These are phyloP conservation scores for Solanum rostratum DNA, from an alignment of 257 asterid genomes.

Conservation along the genomic window DNA sequence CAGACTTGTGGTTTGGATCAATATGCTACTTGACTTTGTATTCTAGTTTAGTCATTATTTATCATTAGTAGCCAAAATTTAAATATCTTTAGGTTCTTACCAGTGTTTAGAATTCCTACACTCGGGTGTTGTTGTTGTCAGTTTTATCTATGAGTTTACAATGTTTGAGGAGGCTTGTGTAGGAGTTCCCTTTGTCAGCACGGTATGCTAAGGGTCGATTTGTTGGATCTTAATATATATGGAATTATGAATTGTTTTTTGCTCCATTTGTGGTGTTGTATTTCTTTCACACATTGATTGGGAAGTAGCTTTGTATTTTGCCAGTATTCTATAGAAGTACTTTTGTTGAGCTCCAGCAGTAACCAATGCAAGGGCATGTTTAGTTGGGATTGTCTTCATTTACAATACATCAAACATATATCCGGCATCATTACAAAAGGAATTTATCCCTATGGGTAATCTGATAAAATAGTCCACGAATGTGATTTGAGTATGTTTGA, in stretches of 20 bases:
- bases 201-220: background rate
- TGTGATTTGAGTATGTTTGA: background rate
- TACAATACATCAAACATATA: background rate
- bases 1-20: slow-evolving; percentile 2
- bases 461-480: background rate
- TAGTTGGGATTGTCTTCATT: background rate
- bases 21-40: slow-evolving; percentile 7
- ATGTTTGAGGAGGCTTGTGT: background rate
- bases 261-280: background rate
- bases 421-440: too few species aligned
- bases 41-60: slow-evolving; percentile 10
- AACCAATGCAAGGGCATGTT: background rate
- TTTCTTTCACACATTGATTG: background rate
- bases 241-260: background rate
- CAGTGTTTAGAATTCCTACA: background rate
- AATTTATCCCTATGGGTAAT: background rate
- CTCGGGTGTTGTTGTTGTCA: background rate
- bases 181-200: background rate
- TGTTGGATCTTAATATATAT: background rate
- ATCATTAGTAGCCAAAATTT: background rate
- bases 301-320: background rate
- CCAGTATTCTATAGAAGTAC: background rate
- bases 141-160: background rate
- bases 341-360: background rate
- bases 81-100: background rate